A percentile compares a stretch with the other conserved stretches of the same genome.
Evolutionary conservation across 345 rosid species (phyloP).

Genomic region (Eutrema japonicum): DNA sequence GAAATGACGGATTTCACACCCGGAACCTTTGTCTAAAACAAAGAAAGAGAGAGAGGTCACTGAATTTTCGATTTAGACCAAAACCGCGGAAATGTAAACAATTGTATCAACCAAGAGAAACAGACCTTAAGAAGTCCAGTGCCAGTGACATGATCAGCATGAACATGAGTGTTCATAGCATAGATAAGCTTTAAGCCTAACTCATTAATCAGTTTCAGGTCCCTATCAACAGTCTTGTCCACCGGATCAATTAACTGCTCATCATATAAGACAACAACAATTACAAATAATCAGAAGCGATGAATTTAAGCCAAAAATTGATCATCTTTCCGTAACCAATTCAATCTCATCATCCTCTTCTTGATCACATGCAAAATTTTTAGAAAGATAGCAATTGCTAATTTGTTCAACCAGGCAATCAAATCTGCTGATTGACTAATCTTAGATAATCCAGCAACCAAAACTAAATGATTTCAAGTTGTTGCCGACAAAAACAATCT

Average conservation of each 20-base stretch:
- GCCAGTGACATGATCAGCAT: slow-evolving; percentile 98
- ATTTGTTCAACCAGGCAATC: not conserved
- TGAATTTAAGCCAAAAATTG: not conserved
- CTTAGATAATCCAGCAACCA: not conserved
- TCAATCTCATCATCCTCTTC: slow-evolving; percentile 2
- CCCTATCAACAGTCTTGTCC: slow-evolving; percentile 88
- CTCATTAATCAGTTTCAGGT: slow-evolving; percentile 65
- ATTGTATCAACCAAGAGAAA: not conserved
- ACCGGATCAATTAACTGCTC: slow-evolving; percentile 93
- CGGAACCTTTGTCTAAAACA: slow-evolving; percentile 56
- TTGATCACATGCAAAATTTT: not conserved
- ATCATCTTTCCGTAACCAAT: not conserved
- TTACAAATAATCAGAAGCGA: not conserved
- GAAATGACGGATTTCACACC: slow-evolving; percentile 79
- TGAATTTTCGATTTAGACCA: slow-evolving; percentile 8
- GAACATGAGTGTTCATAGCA: slow-evolving; percentile 94
- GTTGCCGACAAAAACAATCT: not conserved
- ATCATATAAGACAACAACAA: not conserved
- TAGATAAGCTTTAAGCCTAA: slow-evolving; percentile 76
- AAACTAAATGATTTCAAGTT: not conserved
- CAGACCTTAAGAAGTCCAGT: slow-evolving; percentile 84
- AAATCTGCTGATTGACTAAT: not conserved
- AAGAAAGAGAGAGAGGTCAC: slow-evolving; percentile 31
- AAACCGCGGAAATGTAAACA: not conserved
- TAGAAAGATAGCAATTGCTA: not conserved